Evolutionary conservation across 768 basidiomycete genomes (phyloP).

Genomic region (Pholiota microspora): DNA sequence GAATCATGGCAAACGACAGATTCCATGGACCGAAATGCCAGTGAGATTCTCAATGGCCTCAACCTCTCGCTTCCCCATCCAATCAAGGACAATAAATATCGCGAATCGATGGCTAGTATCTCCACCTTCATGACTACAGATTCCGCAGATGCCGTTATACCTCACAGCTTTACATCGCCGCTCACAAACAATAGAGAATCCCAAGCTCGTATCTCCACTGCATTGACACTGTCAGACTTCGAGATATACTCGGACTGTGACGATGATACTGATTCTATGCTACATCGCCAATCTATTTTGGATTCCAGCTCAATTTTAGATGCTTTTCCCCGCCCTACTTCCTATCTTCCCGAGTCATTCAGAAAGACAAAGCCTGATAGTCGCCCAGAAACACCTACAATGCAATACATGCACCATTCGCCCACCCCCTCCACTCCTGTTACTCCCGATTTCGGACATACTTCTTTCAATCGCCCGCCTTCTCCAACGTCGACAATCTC

Average conservation of each 20-base stretch:
- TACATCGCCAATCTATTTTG: constrained; percentile 31
- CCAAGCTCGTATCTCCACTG: constrained; percentile 21
- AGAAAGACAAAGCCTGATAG: constrained; percentile 1
- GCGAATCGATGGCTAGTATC: constrained; percentile 50
- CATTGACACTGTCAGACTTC: constrained; percentile 38
- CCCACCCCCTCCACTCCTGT: constrained; percentile 13
- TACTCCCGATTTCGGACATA: constrained; percentile 14
- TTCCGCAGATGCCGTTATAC: constrained; percentile 59
- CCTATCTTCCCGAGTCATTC: constrained; percentile 28
- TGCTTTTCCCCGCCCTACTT: constrained; percentile 40
- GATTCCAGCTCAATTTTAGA: constrained; percentile 34
- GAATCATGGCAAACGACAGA: constrained; percentile 46
- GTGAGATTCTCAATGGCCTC: constrained; percentile 39
- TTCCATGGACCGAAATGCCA: constrained; percentile 30
- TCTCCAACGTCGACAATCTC: constrained; percentile 33
- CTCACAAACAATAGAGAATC: background rate
- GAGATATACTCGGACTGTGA: constrained; percentile 38
- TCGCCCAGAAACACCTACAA: constrained; percentile 8
- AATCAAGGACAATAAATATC: constrained; percentile 31
- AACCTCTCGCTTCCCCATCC: constrained; percentile 32
- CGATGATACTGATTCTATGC: constrained; percentile 27
- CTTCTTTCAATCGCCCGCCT: constrained; percentile 27
- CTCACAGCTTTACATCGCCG: constrained; percentile 19
- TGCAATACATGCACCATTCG: constrained; percentile 1
- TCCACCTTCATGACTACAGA: constrained; percentile 55